These are phyloP conservation scores for Penicillium sp. DNA, from an alignment of 2,329 filamentous ascomycete genomes.

Conservation along the genomic window DNA sequence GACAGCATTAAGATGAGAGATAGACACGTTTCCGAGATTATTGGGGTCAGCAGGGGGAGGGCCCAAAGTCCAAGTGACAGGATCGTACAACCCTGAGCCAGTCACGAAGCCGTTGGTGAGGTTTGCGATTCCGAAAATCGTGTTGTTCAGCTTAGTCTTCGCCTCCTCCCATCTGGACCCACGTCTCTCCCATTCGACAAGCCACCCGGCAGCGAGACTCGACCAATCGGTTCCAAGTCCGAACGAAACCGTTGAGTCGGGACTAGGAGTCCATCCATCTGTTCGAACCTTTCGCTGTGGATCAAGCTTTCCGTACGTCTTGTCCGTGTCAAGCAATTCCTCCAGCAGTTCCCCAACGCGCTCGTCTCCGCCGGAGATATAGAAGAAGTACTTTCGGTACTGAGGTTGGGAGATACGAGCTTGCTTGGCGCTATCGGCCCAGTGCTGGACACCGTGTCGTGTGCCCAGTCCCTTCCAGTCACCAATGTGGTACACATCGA, in stretches of 20 bases:
- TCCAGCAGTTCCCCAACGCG: conserved; percentile 18
- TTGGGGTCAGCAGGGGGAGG: conserved; percentile 56
- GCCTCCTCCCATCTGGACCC: conserved; percentile 57
- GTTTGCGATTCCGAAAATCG: conserved; percentile 53
- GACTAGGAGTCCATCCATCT: conserved; percentile 52
- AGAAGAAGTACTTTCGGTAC: conserved; percentile 19
- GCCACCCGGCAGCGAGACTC: conserved; percentile 58
- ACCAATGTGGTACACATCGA: conserved; percentile 64
- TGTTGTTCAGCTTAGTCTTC: conserved; percentile 51
- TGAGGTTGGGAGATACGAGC: conserved; percentile 54
- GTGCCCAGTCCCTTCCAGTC: conserved; percentile 62
- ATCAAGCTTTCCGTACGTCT: conserved; percentile 13
- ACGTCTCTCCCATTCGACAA: conserved; percentile 62
- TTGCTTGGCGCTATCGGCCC: conserved; percentile 62
- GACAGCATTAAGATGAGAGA: conserved; percentile 59
- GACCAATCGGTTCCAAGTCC: conserved; percentile 63
- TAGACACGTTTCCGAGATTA: conserved; percentile 54
- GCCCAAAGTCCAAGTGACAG: conserved; percentile 50
- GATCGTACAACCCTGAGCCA: conserved; percentile 55
- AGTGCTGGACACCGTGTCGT: conserved; percentile 65
- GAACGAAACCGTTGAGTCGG: conserved; percentile 48
- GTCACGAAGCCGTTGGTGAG: conserved; percentile 63
- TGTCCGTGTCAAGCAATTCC: conserved; percentile 17
- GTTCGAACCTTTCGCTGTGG: conserved; percentile 35
- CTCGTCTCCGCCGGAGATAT: conserved; percentile 18